phyloP scores from a whole-genome alignment of 805 yeast genomes.

The Kuraishia capsulata region DNA sequence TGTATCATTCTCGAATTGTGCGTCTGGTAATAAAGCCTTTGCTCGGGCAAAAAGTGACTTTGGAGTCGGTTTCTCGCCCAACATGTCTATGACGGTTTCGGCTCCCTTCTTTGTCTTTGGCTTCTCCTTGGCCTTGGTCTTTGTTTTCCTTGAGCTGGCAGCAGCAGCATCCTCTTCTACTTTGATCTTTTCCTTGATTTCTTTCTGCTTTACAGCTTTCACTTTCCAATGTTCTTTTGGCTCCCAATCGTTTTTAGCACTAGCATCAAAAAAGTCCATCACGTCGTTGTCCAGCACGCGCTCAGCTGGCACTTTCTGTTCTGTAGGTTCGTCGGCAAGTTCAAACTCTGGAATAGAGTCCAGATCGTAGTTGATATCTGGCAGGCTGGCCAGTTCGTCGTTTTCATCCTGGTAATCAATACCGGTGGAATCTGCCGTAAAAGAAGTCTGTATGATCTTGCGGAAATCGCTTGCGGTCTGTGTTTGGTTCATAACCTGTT shows the following conservation, averaged over 20 bases:
- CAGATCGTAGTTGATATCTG: not conserved
- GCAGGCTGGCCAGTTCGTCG: conserved; percentile 5
- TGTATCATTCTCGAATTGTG: not conserved
- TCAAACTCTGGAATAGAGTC: not conserved
- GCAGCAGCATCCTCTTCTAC: not conserved
- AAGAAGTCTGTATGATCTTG: conserved; percentile 6
- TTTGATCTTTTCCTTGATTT: not conserved
- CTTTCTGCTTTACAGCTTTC: conserved; percentile 37
- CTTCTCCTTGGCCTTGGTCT: not conserved
- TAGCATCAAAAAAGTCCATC: conserved; percentile 72
- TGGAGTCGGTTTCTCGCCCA: conserved; percentile 21
- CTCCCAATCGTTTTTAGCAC: conserved; percentile 63
- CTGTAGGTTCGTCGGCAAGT: not conserved
- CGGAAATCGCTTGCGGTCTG: conserved; percentile 13
- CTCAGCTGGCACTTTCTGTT: conserved; percentile 1
- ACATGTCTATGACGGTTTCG: conserved; percentile 14
- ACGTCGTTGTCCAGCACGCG: conserved; percentile 41
- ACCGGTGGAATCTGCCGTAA: conserved; percentile 3
- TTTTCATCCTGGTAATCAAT: too few species aligned
- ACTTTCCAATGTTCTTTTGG: conserved; percentile 90
- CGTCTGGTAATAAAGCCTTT: not conserved
- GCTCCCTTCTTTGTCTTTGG: conserved; percentile 21
- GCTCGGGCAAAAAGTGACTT: not conserved
- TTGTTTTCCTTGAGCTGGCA: not conserved
- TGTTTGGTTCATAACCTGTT: conserved; percentile 35